Base-by-base conservation (phyloP, 176 grass and related monocot genomes). In the Eleusine indica region DNA sequence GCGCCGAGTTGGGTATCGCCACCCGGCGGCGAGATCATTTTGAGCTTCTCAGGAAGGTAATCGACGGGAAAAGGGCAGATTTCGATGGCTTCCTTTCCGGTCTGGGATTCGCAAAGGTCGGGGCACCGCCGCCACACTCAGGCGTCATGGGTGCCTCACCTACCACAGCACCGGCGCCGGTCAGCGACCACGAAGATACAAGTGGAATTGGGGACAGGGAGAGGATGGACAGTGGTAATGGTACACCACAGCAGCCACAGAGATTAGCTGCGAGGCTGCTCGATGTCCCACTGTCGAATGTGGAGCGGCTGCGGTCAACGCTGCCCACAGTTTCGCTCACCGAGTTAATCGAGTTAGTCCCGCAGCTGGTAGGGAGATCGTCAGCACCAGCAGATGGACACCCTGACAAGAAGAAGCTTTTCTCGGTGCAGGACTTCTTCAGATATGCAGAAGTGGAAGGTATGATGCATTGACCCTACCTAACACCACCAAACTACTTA, bases 391-490 rank as follows among this genome's bases (percentile, higher is more conserved):
- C 67, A 3, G 77, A 94, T 39, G 91, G 68, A 11, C 91, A 98
- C 87, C 96, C 96, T 5, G 91, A 98, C 83, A 98, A 95, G 87
- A 98, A 93, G 87, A 98, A 98, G 66, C 83, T 98, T 67, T 95
- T 98, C 87, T 98, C 96, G 5, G 93, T 98, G 66, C 93, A 98
- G 29, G 89, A 98, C 82, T 98, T 98, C 91, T 98, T 98, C 71
- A 78, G 87, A 68, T 98, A 98, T 73, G 79, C 96, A 8, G 93
- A 98, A 54, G 51, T 90, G 3, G 93, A 98, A 98, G 96, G 96
- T 98, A 53, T 73, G 3, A 11, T 25, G 19, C 64, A 68, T 39
- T 9, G 0, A 18, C 17, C 60, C 43, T 79, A 37, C 16, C 44
- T 51, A 67, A 0, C 44, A 22, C 30, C 58, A 37, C 80, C 68